Evolutionary conservation across 2,329 filamentous ascomycete species (phyloP), one percentile per base, ranked within the genome.

Genomic region (Hirsutella rhossiliensis): DNA sequence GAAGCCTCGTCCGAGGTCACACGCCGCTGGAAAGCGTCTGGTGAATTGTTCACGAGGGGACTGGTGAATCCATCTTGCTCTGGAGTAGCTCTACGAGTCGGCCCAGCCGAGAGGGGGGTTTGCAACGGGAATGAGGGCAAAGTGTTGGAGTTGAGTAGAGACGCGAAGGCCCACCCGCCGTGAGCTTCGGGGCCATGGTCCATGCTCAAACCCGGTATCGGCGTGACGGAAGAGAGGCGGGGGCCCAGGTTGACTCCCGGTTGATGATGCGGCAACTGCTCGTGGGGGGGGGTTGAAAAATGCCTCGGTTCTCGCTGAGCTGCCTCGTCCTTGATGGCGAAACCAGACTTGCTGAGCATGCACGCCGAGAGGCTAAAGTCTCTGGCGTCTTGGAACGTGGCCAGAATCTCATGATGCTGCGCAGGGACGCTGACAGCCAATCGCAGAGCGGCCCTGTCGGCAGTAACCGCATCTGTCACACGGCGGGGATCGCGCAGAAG

Each of bases 311-410:
- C 13, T 19, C 19, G 15, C 31, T 37, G 31, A 1, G 47, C 44
- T 31, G 48, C 45, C 19, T 48, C 43, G 4, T 56, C 49, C 28
- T 48, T 47, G 32, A 61, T 47, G 5, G 17, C 27, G 30, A 66
- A 61, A 9, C 58, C 57, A 12, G 54, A 50, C 42, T 55, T 61
- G 30, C 57, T 51, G 1, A 66, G 51, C 42, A 62, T 53, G 39
- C 53, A 62, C 5, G 58, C 50, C 2, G 57, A 47, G 15, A 64
- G 43, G 20, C 47, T 53, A 31, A 65, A 63, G 40, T 65, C 61
- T 43, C 61, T 52, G 5, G 42, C 47, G 9, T 59, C 51, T 9
- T 55, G 51, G 37, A 66, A 63, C 18, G 53, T 50, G 11, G 48
- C 51, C 5, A 53, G 37, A 11, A 63, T 42, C 5, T 49, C 50